Conservation (phyloP, 1,139 yeast species). For the Sugiyamaella grinbergsii region DNA sequence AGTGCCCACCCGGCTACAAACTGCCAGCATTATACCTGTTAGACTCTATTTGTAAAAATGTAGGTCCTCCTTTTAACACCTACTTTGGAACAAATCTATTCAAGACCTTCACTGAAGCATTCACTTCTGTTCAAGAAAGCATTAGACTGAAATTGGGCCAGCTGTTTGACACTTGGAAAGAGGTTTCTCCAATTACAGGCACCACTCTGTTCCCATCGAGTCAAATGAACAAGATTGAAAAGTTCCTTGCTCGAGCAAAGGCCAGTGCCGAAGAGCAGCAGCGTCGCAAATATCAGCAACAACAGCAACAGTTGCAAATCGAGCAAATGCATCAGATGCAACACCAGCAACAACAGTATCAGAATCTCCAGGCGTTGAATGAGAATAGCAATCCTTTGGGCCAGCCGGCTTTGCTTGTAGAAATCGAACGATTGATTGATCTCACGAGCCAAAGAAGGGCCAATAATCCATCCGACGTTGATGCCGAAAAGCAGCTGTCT, state of each 20-base stretch:
- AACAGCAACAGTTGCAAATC: slow-evolving; percentile 30
- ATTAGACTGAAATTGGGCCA: slow-evolving; percentile 72
- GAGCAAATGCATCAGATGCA: slow-evolving; percentile 32
- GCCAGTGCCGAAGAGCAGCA: slow-evolving; percentile 40
- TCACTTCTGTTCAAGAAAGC: slow-evolving; percentile 73
- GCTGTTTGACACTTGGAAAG: slow-evolving; percentile 87
- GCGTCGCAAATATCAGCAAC: slow-evolving; percentile 28
- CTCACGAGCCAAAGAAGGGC: slow-evolving; percentile 46
- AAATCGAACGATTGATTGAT: slow-evolving; percentile 47
- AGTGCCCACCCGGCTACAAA: slow-evolving; percentile 77
- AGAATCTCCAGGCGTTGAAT: slow-evolving; percentile 14
- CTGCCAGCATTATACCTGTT: slow-evolving; percentile 78
- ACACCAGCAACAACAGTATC: slow-evolving; percentile 19
- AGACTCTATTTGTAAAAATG: slow-evolving; percentile 91
- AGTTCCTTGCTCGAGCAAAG: slow-evolving; percentile 61
- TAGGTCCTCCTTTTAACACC: slow-evolving; percentile 84
- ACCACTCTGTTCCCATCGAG: slow-evolving; percentile 74
- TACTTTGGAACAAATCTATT: slow-evolving; percentile 68
- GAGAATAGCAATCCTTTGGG: slow-evolving; percentile 29
- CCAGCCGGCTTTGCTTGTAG: slow-evolving; percentile 39
- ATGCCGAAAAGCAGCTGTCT: slow-evolving; percentile 43
- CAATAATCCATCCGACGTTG: slow-evolving; percentile 45
- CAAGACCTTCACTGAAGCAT: slow-evolving; percentile 72
- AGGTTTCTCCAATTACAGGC: slow-evolving; percentile 55
- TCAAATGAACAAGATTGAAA: slow-evolving; percentile 71